Percentiles rank a stretch among this genome's conserved stretches.
These are phyloP conservation scores for Aspergillus sp. DNA, from an alignment of 2,329 filamentous ascomycete genomes.

Conservation along the genomic window DNA sequence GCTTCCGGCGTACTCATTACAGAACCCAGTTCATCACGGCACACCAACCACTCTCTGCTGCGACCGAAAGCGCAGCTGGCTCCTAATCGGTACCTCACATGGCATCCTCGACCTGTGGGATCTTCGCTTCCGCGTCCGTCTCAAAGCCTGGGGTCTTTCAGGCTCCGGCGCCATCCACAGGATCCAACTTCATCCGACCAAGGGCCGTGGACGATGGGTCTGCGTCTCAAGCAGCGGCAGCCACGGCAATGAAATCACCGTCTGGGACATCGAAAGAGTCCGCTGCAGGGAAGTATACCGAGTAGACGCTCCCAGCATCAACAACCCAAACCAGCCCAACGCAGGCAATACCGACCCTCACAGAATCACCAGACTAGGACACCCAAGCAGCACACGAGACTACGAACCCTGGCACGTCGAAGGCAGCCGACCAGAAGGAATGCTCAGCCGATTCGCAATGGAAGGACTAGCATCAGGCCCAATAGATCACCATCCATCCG, in stretches of 20 bases:
- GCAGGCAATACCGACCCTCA: slow-evolving; percentile 57
- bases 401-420: slow-evolving; percentile 89
- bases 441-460: slow-evolving; percentile 80
- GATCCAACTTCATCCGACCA: slow-evolving; percentile 74
- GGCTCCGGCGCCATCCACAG: slow-evolving; percentile 79
- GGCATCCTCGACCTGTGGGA: slow-evolving; percentile 95
- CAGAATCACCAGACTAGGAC: slow-evolving; percentile 18
- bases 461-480: slow-evolving; percentile 46
- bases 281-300: slow-evolving; percentile 88
- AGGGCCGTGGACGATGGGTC: slow-evolving; percentile 78
- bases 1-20: slow-evolving; percentile 74
- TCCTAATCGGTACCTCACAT: slow-evolving; percentile 87
- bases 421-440: slow-evolving; percentile 81
- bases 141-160: slow-evolving; percentile 85
- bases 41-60: slow-evolving; percentile 89
- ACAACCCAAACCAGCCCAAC: slow-evolving; percentile 19
- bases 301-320: slow-evolving; percentile 44
- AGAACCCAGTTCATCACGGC: slow-evolving; percentile 89
- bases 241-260: slow-evolving; percentile 78
- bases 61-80: slow-evolving; percentile 83
- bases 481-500: slow-evolving; percentile 55
- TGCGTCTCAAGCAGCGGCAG: slow-evolving; percentile 86
- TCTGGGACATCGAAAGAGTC: slow-evolving; percentile 93
- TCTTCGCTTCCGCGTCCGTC: slow-evolving; percentile 83
- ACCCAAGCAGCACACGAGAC: slow-evolving; percentile 49